Evolutionary conservation across 192 early-diverging fungal species (phyloP).

Genomic region (Backusella westeae): DNA sequence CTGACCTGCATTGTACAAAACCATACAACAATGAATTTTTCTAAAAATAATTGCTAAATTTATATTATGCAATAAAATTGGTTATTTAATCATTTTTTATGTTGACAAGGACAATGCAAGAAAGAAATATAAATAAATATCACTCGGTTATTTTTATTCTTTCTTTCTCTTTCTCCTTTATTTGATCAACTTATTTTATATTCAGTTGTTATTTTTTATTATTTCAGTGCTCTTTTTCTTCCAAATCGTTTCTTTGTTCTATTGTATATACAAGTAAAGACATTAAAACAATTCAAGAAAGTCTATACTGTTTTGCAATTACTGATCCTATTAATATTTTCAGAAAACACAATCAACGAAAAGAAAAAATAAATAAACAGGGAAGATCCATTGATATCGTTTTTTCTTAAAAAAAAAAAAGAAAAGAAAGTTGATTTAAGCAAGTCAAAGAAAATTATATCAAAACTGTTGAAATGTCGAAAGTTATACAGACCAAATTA

Average conservation of each 20-base stretch:
- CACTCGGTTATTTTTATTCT: not conserved
- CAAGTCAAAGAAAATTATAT: constrained; percentile 4
- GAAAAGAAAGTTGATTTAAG: not conserved
- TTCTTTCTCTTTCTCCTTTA: not conserved
- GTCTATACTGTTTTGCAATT: not conserved
- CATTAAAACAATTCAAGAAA: not conserved
- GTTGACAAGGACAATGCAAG: not conserved
- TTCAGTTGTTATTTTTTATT: not conserved
- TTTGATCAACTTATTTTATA: not conserved
- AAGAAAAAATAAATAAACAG: too few relatives aligned
- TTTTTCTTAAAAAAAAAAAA: too few relatives aligned
- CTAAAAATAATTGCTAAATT: not conserved
- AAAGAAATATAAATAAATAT: not conserved
- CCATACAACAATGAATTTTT: not conserved
- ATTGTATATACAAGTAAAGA: not conserved
- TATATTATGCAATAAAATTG: not conserved
- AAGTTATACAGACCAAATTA: not conserved
- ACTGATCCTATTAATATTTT: not conserved
- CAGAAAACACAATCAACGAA: not conserved
- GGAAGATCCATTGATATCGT: too few relatives aligned
- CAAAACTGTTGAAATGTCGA: constrained; percentile 5
- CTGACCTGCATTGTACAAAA: not conserved
- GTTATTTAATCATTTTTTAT: not conserved
- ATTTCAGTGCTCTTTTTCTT: not conserved
- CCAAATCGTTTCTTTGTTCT: not conserved